Conservation (phyloP, 2,329 filamentous ascomycete species). For the Daldinia eschscholtzii region DNA sequence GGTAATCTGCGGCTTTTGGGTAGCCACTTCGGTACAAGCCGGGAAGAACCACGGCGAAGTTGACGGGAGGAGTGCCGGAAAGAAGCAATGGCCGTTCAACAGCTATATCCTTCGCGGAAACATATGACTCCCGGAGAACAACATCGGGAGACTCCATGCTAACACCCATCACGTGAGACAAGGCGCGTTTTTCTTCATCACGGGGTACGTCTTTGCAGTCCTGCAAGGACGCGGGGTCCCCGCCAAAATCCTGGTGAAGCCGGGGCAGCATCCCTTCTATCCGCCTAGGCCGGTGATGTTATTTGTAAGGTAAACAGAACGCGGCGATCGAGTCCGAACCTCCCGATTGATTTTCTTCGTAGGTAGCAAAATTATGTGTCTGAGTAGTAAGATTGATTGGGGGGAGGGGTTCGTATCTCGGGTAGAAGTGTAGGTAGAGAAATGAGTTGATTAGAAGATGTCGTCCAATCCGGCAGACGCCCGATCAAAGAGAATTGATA, state of each 20-base stretch:
- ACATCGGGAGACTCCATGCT: slow-evolving; percentile 32
- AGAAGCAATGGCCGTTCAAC: slow-evolving; percentile 33
- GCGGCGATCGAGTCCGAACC: background rate
- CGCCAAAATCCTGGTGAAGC: slow-evolving; percentile 2
- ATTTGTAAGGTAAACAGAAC: background rate
- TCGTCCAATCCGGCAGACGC: slow-evolving; percentile 27
- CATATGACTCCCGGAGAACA: slow-evolving; percentile 28
- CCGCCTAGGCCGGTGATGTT: background rate
- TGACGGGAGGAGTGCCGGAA: slow-evolving; percentile 62
- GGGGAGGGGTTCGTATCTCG: background rate
- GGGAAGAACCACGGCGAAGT: slow-evolving; percentile 81
- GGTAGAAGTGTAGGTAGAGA: background rate
- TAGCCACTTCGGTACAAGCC: slow-evolving; percentile 87
- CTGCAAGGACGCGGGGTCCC: slow-evolving; percentile 5
- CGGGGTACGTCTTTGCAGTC: slow-evolving; percentile 11
- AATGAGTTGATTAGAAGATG: background rate
- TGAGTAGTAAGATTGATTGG: background rate
- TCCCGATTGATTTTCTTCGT: background rate
- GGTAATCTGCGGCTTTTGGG: slow-evolving; percentile 77
- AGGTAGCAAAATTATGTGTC: background rate
- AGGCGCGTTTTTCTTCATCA: slow-evolving; percentile 13
- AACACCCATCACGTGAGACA: slow-evolving; percentile 2
- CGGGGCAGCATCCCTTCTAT: background rate
- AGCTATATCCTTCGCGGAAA: slow-evolving; percentile 38
- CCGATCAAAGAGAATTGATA: slow-evolving; percentile 39